Conservation (phyloP, 495 filamentous ascomycete species). For the Mycothermus thermophilus region DNA sequence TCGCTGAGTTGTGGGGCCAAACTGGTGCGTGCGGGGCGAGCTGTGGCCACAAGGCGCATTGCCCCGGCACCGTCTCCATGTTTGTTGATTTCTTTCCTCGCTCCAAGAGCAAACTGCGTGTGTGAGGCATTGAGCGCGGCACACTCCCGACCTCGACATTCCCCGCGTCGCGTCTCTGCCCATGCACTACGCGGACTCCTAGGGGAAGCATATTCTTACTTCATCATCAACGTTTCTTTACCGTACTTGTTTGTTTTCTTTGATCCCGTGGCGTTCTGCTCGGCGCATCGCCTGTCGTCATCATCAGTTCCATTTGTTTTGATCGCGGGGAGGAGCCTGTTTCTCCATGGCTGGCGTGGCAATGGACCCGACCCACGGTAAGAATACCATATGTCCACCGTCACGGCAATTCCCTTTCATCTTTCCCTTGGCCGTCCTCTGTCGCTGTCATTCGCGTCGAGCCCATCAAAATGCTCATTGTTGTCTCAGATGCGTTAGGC, state of each 20-base stretch:
- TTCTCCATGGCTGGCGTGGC: slow-evolving; percentile 10
- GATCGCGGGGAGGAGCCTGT: slow-evolving; percentile 10
- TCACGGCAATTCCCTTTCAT: slow-evolving; percentile 2
- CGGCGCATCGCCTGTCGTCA: slow-evolving; percentile 10
- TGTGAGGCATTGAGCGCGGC: slow-evolving; percentile 16
- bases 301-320: slow-evolving; percentile 17
- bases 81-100: slow-evolving; percentile 23
- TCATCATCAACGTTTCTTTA: neutral
- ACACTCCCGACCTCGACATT: slow-evolving; percentile 6
- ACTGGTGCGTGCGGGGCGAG: slow-evolving; percentile 16
- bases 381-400: slow-evolving; percentile 5
- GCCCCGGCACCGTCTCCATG: slow-evolving; percentile 20
- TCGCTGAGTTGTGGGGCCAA: neutral
- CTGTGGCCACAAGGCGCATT: slow-evolving; percentile 18
- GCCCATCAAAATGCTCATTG: slow-evolving; percentile 6
- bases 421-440: neutral
- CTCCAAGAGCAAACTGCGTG: slow-evolving; percentile 8
- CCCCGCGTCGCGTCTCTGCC: slow-evolving; percentile 5
- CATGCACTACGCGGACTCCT: slow-evolving; percentile 5
- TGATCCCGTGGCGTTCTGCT: neutral
- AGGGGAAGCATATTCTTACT: slow-evolving; percentile 1
- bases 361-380: slow-evolving; percentile 25
- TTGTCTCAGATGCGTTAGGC: slow-evolving; percentile 16
- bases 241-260: neutral
- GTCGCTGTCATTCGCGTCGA: neutral